Evolutionary conservation across 2,329 filamentous ascomycete genomes (phyloP).

Genomic region (Hymenoscyphus repandus): DNA sequence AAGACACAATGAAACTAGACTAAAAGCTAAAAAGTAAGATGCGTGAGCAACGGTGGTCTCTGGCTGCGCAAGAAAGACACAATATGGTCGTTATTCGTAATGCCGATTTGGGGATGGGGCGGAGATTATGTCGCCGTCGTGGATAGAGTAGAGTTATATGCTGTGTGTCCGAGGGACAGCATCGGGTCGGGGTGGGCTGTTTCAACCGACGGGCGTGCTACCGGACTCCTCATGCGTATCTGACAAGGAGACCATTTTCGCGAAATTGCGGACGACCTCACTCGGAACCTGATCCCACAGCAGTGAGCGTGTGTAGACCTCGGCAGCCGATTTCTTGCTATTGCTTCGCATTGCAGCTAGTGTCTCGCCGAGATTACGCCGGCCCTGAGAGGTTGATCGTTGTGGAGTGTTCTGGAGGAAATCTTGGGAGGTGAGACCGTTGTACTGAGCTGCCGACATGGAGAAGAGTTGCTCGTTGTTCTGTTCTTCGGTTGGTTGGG

Average conservation of each 20-base stretch:
- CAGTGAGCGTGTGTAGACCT: conserved; percentile 87
- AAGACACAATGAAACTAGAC: conserved; percentile 24
- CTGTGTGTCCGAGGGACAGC: conserved; percentile 3
- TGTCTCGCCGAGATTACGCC: conserved; percentile 73
- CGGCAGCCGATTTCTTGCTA: conserved; percentile 69
- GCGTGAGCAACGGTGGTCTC: conserved; percentile 46
- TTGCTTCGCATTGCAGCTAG: conserved; percentile 71
- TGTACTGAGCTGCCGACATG: conserved; percentile 82
- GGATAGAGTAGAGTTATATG: conserved; percentile 7
- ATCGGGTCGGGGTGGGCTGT: neutral
- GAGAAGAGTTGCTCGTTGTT: conserved; percentile 84
- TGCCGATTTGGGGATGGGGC: conserved; percentile 8
- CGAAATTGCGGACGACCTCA: conserved; percentile 89
- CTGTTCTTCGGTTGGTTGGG: conserved; percentile 75
- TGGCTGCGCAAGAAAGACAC: conserved; percentile 25
- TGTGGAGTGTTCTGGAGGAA: conserved; percentile 55
- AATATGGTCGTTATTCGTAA: conserved; percentile 20
- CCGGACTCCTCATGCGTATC: conserved; percentile 36
- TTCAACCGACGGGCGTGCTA: conserved; percentile 19
- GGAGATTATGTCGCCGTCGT: conserved; percentile 8
- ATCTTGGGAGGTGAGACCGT: conserved; percentile 71
- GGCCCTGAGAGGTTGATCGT: conserved; percentile 54
- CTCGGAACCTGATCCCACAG: conserved; percentile 91
- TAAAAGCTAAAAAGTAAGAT: conserved; percentile 23
- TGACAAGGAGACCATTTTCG: conserved; percentile 80